These are phyloP conservation scores for Elongisporangium senticosum DNA, from an alignment of 352 stramenopile genomes.

Conservation along the genomic window DNA sequence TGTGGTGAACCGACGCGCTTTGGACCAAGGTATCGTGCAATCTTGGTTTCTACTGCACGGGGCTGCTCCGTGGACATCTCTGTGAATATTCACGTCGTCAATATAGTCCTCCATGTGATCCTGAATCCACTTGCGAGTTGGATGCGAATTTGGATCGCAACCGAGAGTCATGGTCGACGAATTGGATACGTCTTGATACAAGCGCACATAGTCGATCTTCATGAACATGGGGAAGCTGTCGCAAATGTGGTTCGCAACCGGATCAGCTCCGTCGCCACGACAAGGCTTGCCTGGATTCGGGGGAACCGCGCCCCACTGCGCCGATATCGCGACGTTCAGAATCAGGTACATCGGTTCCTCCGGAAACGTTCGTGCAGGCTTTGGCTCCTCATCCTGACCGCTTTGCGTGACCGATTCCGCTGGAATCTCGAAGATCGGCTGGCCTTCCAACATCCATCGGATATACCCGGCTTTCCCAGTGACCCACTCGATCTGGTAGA, in stretches of 20 bases:
- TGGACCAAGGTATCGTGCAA: conserved; percentile 48
- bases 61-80: conserved; percentile 50
- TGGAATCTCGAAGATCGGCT: conserved; percentile 69
- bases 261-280: conserved; percentile 45
- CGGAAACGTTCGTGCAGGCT: conserved; percentile 49
- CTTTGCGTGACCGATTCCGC: conserved; percentile 41
- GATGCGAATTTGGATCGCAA: conserved; percentile 56
- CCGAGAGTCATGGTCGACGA: conserved; percentile 42
- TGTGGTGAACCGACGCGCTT: conserved; percentile 38
- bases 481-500: conserved; percentile 73
- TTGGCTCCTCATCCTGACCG: conserved; percentile 39
- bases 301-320: conserved; percentile 71
- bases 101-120: conserved; percentile 56
- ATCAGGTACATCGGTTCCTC: conserved; percentile 93
- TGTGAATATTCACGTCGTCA: conserved; percentile 42
- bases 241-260: conserved; percentile 57
- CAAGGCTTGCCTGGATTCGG: conserved; percentile 52
- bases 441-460: conserved; percentile 55
- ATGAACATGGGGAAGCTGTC: conserved; percentile 79
- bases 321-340: conserved; percentile 91
- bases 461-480: conserved; percentile 56
- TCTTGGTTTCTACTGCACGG: conserved; percentile 44
- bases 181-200: conserved; percentile 53
- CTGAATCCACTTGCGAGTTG: conserved; percentile 66
- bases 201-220: conserved; percentile 84